Percentiles rank a stretch among this genome's conserved stretches.
Conservation (phyloP, 371 early-diverging fungal genomes). For the Mucor indicus region DNA sequence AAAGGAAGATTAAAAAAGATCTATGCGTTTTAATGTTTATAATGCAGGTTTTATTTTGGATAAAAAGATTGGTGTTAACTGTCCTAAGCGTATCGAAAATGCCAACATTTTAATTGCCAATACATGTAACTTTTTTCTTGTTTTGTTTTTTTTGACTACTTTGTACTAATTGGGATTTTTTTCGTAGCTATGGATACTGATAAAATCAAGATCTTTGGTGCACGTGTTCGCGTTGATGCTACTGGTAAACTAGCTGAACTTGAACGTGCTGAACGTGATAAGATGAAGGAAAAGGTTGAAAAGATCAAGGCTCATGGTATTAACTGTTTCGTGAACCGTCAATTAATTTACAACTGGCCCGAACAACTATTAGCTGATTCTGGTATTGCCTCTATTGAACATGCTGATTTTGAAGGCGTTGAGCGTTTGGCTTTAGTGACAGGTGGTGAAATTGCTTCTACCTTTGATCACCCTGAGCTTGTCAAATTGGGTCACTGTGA, state of each 20-base stretch:
- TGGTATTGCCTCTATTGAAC: slow-evolving; percentile 97
- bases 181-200: slow-evolving; percentile 98
- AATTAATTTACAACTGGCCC: slow-evolving; percentile 99
- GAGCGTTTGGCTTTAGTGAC: slow-evolving; percentile 98
- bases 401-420: slow-evolving; percentile 99
- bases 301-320: slow-evolving; percentile 97
- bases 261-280: slow-evolving; percentile 98
- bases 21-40: not conserved
- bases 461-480: slow-evolving; percentile 98
- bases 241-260: slow-evolving; percentile 97
- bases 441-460: slow-evolving; percentile 97
- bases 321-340: slow-evolving; percentile 99
- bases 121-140: slow-evolving; percentile 81
- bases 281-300: slow-evolving; percentile 99
- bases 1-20: not conserved
- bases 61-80: slow-evolving; percentile 98
- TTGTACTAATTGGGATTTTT: not conserved
- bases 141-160: not conserved
- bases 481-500: slow-evolving; percentile 95
- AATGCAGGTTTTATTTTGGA: slow-evolving; percentile 90
- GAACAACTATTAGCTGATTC: slow-evolving; percentile 97
- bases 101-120: slow-evolving; percentile 98
- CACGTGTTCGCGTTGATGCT: slow-evolving; percentile 95
- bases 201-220: slow-evolving; percentile 99
- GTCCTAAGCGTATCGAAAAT: slow-evolving; percentile 94